phyloP scores from a whole-genome alignment of 2,329 filamentous ascomycete species.

The Colletotrichum plurivorum region DNA sequence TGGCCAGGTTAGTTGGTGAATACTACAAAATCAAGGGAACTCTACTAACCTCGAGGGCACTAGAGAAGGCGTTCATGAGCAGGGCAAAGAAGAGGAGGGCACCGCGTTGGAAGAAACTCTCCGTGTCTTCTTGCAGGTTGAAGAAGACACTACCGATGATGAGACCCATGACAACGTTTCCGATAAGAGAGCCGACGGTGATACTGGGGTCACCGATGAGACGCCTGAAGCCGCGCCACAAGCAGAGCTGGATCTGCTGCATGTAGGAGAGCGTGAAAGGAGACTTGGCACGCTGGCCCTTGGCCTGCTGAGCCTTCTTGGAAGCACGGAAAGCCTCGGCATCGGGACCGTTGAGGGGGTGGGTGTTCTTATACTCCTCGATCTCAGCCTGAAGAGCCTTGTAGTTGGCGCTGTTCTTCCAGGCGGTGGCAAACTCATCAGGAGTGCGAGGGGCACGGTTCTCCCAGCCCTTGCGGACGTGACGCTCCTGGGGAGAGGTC shows the following conservation, averaged over 20 bases:
- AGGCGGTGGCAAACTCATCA: conserved; percentile 72
- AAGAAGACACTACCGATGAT: conserved; percentile 87
- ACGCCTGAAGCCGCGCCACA: conserved; percentile 85
- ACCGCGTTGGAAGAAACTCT: conserved; percentile 84
- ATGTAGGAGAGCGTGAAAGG: conserved; percentile 85
- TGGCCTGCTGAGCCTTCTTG: conserved; percentile 69
- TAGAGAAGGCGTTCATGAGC: conserved; percentile 87
- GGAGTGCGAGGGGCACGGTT: conserved; percentile 70
- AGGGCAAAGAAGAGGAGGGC: conserved; percentile 90
- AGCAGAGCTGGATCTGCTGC: conserved; percentile 84
- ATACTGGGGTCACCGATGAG: conserved; percentile 83
- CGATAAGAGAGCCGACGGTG: conserved; percentile 77
- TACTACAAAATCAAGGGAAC: conserved; percentile 39
- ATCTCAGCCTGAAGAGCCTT: conserved; percentile 67
- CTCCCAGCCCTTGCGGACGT: conserved; percentile 69
- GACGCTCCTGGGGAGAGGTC: conserved; percentile 71
- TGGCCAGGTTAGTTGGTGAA: conserved; percentile 46
- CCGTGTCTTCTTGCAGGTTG: conserved; percentile 75
- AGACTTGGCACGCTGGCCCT: conserved; percentile 74
- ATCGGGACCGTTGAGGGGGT: conserved; percentile 69
- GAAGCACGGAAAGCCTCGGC: conserved; percentile 70
- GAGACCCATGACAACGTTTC: conserved; percentile 82
- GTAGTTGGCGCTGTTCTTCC: conserved; percentile 70
- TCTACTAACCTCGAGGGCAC: conserved; percentile 76
- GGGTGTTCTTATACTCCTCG: conserved; percentile 66